Evolutionary conservation across 441 rosid species (phyloP).

Genomic region (California macrophylla): DNA sequence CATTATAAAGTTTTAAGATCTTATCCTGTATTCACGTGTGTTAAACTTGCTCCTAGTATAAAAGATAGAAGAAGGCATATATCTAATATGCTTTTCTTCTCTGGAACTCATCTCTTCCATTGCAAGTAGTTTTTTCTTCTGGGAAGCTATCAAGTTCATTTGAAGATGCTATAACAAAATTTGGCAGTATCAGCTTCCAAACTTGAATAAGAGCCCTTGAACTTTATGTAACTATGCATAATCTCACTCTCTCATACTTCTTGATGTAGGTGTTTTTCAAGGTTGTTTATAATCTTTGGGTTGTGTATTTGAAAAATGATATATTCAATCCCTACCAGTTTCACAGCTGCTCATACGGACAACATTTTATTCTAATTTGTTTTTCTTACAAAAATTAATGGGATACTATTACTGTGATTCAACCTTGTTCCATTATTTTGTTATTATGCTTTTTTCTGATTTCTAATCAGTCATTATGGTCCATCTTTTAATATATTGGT

Average conservation of each 20-base stretch:
- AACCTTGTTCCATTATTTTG: background rate
- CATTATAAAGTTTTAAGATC: background rate
- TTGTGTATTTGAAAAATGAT: background rate
- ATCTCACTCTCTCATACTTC: background rate
- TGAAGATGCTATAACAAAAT: background rate
- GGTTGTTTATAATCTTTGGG: background rate
- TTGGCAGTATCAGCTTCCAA: background rate
- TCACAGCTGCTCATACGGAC: background rate
- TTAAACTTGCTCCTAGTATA: no score
- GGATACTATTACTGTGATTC: constrained; percentile 1
- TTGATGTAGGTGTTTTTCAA: background rate
- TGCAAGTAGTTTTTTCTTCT: background rate
- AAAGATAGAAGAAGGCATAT: background rate
- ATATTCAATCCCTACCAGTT: background rate
- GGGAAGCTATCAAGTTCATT: background rate
- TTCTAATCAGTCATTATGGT: constrained; percentile 3
- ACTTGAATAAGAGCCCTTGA: background rate
- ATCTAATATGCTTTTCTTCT: background rate
- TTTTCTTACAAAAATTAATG: background rate
- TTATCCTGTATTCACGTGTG: background rate
- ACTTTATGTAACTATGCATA: background rate
- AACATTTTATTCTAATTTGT: background rate
- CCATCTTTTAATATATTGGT: constrained; percentile 15
- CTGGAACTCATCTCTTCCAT: background rate
- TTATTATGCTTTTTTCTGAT: constrained; percentile 9